Evolutionary conservation across 179 eudicot species (phyloP).

Genomic region (Silene vulgaris): DNA sequence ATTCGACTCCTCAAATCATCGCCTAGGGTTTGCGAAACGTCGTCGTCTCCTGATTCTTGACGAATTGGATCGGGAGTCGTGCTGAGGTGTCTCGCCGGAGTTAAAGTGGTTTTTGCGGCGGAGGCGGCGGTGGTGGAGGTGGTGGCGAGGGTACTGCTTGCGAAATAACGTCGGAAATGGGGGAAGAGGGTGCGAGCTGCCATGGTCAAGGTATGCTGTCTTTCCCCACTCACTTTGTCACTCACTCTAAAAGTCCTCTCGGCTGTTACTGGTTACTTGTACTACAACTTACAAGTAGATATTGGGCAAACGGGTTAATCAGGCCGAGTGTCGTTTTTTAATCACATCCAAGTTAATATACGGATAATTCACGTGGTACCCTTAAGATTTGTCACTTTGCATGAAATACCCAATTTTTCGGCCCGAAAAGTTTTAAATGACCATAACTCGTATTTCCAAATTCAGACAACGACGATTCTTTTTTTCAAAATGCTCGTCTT

Average conservation of each 20-base stretch:
- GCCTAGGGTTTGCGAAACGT: constrained; percentile 12
- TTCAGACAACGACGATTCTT: too few relatives aligned
- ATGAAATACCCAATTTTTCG: too few relatives aligned
- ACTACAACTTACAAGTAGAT: too few relatives aligned
- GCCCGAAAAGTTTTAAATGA: too few relatives aligned
- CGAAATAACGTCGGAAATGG: constrained; percentile 36
- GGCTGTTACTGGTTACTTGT: too few relatives aligned
- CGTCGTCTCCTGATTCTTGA: constrained; percentile 26
- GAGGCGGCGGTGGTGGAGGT: not conserved
- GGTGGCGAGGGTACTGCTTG: not conserved
- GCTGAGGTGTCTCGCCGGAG: constrained; percentile 17
- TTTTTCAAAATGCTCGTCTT: too few relatives aligned
- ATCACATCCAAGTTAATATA: too few relatives aligned
- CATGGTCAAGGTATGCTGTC: not conserved
- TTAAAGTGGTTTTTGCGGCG: constrained; percentile 19
- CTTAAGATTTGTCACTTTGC: too few relatives aligned
- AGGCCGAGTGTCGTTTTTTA: too few relatives aligned
- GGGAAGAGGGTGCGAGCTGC: constrained; percentile 57
- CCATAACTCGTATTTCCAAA: too few relatives aligned
- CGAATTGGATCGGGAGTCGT: constrained; percentile 24
- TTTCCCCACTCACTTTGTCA: not conserved
- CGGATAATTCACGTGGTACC: too few relatives aligned
- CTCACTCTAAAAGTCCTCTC: not conserved
- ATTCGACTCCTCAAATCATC: constrained; percentile 74
- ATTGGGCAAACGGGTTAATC: too few relatives aligned